Evolutionary conservation across 1,284 basidiomycete species (phyloP).

Genomic region (Leccinum variabile): DNA sequence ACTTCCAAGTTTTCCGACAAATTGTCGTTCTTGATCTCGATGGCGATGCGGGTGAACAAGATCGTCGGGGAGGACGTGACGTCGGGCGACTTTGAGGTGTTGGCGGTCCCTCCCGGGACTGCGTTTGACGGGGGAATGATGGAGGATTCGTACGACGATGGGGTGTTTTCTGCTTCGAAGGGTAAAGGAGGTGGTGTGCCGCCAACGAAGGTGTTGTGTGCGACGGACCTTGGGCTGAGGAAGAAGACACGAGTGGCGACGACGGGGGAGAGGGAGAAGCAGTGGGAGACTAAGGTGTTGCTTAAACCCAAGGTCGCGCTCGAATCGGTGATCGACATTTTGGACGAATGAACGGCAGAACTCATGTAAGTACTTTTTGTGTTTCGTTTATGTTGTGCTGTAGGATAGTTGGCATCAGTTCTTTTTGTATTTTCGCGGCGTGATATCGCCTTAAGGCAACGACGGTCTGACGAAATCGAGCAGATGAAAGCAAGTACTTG

Average conservation of each 20-base stretch:
- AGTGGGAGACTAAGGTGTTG: slow-evolving; percentile 33
- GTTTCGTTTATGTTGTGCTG: not conserved
- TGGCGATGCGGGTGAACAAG: slow-evolving; percentile 34
- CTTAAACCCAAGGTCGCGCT: slow-evolving; percentile 38
- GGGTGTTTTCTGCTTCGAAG: slow-evolving; percentile 6
- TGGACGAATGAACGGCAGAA: slow-evolving; percentile 32
- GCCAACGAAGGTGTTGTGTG: slow-evolving; percentile 29
- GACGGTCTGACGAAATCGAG: too few relatives aligned
- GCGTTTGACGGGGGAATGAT: slow-evolving; percentile 29
- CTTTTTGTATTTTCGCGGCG: too few relatives aligned
- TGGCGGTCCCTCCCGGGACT: slow-evolving; percentile 26
- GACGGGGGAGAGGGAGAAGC: slow-evolving; percentile 28
- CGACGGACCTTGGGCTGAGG: slow-evolving; percentile 35
- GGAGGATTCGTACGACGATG: slow-evolving; percentile 38
- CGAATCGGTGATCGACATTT: slow-evolving; percentile 35
- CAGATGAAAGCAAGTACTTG: too few relatives aligned
- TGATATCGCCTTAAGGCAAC: too few relatives aligned
- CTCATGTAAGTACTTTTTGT: not conserved
- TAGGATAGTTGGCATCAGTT: not conserved
- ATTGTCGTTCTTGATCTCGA: slow-evolving; percentile 25
- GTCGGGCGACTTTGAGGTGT: slow-evolving; percentile 34
- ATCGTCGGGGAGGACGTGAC: slow-evolving; percentile 37
- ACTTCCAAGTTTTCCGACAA: slow-evolving; percentile 33
- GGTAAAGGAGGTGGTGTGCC: not conserved
- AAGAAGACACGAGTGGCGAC: slow-evolving; percentile 30